Evolutionary conservation across 2,329 filamentous ascomycete species (phyloP).

Genomic region (Hymenotorrendiella dingleyae): DNA sequence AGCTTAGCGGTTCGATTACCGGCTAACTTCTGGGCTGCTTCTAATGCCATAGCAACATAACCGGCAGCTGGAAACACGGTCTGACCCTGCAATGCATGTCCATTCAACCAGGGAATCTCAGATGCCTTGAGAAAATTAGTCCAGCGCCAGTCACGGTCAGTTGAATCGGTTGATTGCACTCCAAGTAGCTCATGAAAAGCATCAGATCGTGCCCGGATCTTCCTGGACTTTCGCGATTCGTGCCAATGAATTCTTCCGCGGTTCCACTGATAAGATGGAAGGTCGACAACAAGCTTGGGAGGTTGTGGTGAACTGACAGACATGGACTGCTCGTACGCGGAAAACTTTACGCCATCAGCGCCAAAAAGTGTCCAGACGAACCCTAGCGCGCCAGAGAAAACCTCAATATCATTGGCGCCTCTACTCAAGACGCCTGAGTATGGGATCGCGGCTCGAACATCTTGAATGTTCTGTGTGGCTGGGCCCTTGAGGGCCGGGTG

Average conservation of each 20-base stretch:
- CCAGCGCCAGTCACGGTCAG: conserved; percentile 11
- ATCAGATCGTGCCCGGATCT: conserved; percentile 7
- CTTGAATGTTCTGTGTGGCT: conserved; percentile 7
- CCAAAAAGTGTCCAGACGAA: conserved; percentile 7
- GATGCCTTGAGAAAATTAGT: conserved; percentile 14
- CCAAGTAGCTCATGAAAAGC: conserved; percentile 12
- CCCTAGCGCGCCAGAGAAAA: conserved; percentile 5
- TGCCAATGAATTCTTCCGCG: conserved; percentile 15
- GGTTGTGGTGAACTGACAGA: background rate
- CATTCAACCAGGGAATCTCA: conserved; percentile 38
- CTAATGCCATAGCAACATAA: conserved; percentile 43
- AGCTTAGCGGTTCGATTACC: conserved; percentile 6
- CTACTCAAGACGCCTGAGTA: conserved; percentile 9
- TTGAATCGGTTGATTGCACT: background rate
- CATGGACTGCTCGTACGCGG: background rate
- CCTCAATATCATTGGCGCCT: conserved; percentile 5
- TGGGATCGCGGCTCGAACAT: conserved; percentile 2
- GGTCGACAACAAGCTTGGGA: conserved; percentile 2
- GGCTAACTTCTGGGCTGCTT: conserved; percentile 32
- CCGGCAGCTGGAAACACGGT: conserved; percentile 41
- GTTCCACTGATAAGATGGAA: conserved; percentile 19
- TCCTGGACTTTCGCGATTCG: conserved; percentile 13
- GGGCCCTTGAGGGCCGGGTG: conserved; percentile 12
- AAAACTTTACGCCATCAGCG: conserved; percentile 1
- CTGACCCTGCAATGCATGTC: conserved; percentile 36